Percentiles rank a stretch among this genome's conserved stretches.
phyloP scores from a whole-genome alignment of 2,329 filamentous ascomycete species.

The Exophiala aquamarina region DNA sequence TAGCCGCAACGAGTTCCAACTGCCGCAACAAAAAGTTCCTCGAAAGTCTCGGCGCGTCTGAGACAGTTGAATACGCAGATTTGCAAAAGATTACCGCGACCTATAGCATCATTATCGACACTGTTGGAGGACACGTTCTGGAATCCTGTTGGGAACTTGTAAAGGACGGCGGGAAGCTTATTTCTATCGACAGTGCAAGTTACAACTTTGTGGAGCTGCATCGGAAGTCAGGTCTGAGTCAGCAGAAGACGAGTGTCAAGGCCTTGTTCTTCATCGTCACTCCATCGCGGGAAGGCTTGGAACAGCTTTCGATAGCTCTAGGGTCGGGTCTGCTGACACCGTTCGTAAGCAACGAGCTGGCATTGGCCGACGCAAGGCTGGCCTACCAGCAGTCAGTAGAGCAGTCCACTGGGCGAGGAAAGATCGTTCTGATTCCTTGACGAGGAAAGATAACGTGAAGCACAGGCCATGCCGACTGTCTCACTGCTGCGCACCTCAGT shows the following conservation, averaged over 20 bases:
- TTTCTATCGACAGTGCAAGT: slow-evolving; percentile 33
- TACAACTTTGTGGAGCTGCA: slow-evolving; percentile 32
- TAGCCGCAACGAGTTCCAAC: slow-evolving; percentile 38
- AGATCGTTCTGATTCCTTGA: slow-evolving; percentile 24
- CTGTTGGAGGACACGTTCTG: slow-evolving; percentile 29
- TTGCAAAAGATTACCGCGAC: slow-evolving; percentile 4
- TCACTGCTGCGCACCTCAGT: no score
- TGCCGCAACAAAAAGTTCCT: slow-evolving; percentile 36
- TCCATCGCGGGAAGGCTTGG: slow-evolving; percentile 16
- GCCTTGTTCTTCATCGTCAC: slow-evolving; percentile 30
- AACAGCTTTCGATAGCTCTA: slow-evolving; percentile 16
- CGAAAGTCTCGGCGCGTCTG: slow-evolving; percentile 37
- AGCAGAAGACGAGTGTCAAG: slow-evolving; percentile 21
- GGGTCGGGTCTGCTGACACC: slow-evolving; percentile 18
- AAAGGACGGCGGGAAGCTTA: slow-evolving; percentile 21
- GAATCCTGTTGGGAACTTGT: slow-evolving; percentile 27
- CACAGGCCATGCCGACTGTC: no score
- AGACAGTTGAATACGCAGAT: slow-evolving; percentile 38
- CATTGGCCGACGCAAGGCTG: slow-evolving; percentile 20
- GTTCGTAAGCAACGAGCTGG: slow-evolving; percentile 26
- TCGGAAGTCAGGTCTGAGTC: slow-evolving; percentile 15
- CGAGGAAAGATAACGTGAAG: no score
- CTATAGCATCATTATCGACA: slow-evolving; percentile 32
- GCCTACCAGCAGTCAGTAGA: slow-evolving; percentile 28
- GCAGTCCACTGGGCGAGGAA: slow-evolving; percentile 24